These are phyloP conservation scores for Lenzites betulinus DNA, from an alignment of 768 basidiomycete genomes.

Conservation along the genomic window DNA sequence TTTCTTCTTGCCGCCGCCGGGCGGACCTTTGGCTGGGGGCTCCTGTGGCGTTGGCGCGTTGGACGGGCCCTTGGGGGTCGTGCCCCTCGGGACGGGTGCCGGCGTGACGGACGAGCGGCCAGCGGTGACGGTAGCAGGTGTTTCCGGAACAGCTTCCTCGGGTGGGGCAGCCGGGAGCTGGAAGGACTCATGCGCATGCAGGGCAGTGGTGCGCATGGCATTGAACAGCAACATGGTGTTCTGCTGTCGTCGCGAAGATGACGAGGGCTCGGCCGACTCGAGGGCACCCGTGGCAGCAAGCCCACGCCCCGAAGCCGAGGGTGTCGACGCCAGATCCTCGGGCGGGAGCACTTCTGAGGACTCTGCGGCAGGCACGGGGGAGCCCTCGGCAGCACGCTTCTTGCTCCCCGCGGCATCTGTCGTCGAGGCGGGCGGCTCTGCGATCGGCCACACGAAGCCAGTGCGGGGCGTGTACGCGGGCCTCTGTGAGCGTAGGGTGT, in stretches of 20 bases:
- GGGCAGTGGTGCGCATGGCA: conserved; percentile 80
- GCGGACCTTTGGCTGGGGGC: conserved; percentile 43
- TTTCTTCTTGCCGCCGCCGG: conserved; percentile 71
- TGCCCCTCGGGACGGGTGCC: conserved; percentile 27
- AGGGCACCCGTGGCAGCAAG: conserved; percentile 11
- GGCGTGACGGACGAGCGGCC: conserved; percentile 37
- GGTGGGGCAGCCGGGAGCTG: conserved; percentile 40
- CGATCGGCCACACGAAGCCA: conserved; percentile 85
- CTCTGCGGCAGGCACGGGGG: conserved; percentile 14
- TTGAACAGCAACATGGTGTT: conserved; percentile 70
- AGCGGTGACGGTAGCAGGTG: conserved; percentile 26
- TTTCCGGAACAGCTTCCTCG: conserved; percentile 32
- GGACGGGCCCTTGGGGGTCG: conserved; percentile 37
- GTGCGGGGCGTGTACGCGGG: conserved; percentile 85
- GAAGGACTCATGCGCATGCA: conserved; percentile 61
- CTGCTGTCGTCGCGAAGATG: conserved; percentile 43
- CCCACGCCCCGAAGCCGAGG: conserved; percentile 7
- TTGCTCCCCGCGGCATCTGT: conserved; percentile 43
- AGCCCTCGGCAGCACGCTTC: conserved; percentile 34
- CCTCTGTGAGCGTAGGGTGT: conserved; percentile 68
- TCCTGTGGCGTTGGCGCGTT: conserved; percentile 48
- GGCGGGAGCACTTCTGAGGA: neutral
- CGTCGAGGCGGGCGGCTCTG: conserved; percentile 47
- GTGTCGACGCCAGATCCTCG: conserved; percentile 6
- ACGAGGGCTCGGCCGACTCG: conserved; percentile 1